These are phyloP conservation scores for Plasmodium reichenowi DNA, from an alignment of 169 alveolate genomes.

Conservation along the genomic window DNA sequence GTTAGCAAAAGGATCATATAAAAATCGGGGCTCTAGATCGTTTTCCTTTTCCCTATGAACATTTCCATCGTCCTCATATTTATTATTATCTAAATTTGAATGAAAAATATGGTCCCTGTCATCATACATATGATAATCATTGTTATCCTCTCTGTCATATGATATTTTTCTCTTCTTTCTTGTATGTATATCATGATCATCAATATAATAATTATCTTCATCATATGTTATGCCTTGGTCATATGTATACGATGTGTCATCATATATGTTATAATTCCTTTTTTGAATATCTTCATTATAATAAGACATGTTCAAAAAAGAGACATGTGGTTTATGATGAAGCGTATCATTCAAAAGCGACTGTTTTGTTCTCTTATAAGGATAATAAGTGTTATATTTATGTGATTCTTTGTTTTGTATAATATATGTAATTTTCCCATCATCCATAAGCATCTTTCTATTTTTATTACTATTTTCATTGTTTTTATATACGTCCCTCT, in stretches of 20 bases:
- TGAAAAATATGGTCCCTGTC: no score
- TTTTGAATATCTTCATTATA: neutral
- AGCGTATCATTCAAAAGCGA: neutral
- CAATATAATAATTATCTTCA: neutral
- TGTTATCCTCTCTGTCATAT: no score
- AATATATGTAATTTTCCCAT: neutral
- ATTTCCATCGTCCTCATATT: no score
- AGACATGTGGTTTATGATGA: neutral
- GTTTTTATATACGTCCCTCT: neutral
- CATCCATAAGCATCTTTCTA: neutral
- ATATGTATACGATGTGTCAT: no score
- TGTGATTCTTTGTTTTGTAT: neutral
- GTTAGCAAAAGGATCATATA: no score
- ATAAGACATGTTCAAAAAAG: neutral
- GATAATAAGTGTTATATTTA: neutral
- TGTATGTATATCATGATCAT: neutral
- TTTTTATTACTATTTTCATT: neutral
- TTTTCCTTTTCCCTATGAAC: no score
- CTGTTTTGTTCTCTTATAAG: neutral
- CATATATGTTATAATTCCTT: neutral
- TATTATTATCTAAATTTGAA: no score
- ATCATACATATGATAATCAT: no score
- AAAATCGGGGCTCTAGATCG: no score
- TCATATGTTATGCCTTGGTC: neutral
- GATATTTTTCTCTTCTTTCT: no score